These are phyloP conservation scores for Ophiosphaerella herpotricha DNA, from an alignment of 2,329 filamentous ascomycete species.

Conservation along the genomic window DNA sequence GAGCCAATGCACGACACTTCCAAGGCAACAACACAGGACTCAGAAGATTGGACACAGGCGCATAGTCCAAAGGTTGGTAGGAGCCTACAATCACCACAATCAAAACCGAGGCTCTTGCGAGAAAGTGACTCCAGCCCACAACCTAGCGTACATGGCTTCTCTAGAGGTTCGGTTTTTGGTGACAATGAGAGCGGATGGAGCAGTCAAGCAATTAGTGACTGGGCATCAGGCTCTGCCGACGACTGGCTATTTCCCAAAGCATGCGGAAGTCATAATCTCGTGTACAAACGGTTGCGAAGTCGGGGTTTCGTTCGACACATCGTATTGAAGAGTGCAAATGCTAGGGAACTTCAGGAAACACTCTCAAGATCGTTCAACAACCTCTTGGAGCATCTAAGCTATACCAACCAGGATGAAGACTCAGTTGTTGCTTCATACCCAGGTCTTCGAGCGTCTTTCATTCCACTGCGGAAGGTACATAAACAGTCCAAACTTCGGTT, in stretches of 20 bases:
- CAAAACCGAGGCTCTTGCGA: slow-evolving; percentile 7
- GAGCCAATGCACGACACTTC: slow-evolving; percentile 46
- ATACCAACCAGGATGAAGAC: slow-evolving; percentile 34
- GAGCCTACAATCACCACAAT: slow-evolving; percentile 5
- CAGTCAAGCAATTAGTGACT: slow-evolving; percentile 54
- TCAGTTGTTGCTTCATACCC: slow-evolving; percentile 43
- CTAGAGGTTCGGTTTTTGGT: slow-evolving; percentile 23
- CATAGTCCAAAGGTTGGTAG: slow-evolving; percentile 18
- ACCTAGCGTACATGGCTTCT: slow-evolving; percentile 11
- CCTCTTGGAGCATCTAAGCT: slow-evolving; percentile 47
- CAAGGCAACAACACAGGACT: slow-evolving; percentile 45
- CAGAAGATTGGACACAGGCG: slow-evolving; percentile 55
- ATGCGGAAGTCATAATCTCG: slow-evolving; percentile 64
- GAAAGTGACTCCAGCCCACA: slow-evolving; percentile 34
- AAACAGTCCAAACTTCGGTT: slow-evolving; percentile 75
- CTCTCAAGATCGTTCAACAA: slow-evolving; percentile 66
- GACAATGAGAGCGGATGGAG: slow-evolving; percentile 54
- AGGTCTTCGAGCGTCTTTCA: slow-evolving; percentile 69
- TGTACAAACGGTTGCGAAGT: slow-evolving; percentile 74
- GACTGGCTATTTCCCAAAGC: slow-evolving; percentile 72
- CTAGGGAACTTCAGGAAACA: slow-evolving; percentile 68
- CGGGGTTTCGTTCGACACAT: slow-evolving; percentile 72
- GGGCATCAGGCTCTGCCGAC: slow-evolving; percentile 51
- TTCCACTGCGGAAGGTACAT: slow-evolving; percentile 77
- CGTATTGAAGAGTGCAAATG: slow-evolving; percentile 65